Percentiles rank a stretch among this genome's conserved stretches.
Conservation (phyloP, 768 basidiomycete genomes). For the Panus rudis region DNA sequence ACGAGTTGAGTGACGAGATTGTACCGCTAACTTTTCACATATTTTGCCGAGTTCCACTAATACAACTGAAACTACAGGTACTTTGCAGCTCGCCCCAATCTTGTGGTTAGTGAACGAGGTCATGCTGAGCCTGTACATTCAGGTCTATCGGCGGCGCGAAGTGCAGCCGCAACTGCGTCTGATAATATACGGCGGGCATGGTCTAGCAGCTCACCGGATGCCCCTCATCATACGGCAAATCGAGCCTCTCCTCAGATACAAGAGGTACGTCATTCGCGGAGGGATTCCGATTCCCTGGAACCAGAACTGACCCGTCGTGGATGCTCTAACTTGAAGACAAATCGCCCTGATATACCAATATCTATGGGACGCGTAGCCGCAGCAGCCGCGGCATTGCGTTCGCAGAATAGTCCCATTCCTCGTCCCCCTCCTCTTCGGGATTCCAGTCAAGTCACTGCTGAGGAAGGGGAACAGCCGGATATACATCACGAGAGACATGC, state of each 20-base stretch:
- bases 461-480: no score
- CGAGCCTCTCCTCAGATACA: conserved; percentile 7
- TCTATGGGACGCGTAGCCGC: no score
- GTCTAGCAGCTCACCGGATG: conserved; percentile 2
- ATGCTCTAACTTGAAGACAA: no score
- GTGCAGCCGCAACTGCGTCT: conserved; percentile 13
- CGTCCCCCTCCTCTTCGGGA: no score
- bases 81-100: conserved; percentile 65
- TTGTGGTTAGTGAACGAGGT: conserved; percentile 30
- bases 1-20: conserved; percentile 49
- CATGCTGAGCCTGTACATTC: conserved; percentile 11
- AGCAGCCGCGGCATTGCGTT: no score
- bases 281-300: no score
- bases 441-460: no score
- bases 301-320: no score
- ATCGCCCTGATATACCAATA: no score
- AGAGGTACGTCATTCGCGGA: no score
- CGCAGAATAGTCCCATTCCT: no score
- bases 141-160: background rate
- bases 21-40: background rate
- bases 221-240: background rate
- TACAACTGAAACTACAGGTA: conserved; percentile 40
- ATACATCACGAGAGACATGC: conserved; percentile 2
- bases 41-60: background rate
- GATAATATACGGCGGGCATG: conserved; percentile 15